Base-by-base conservation (phyloP, 177 flowering plant genomes). In the Vitis hybrid region DNA sequence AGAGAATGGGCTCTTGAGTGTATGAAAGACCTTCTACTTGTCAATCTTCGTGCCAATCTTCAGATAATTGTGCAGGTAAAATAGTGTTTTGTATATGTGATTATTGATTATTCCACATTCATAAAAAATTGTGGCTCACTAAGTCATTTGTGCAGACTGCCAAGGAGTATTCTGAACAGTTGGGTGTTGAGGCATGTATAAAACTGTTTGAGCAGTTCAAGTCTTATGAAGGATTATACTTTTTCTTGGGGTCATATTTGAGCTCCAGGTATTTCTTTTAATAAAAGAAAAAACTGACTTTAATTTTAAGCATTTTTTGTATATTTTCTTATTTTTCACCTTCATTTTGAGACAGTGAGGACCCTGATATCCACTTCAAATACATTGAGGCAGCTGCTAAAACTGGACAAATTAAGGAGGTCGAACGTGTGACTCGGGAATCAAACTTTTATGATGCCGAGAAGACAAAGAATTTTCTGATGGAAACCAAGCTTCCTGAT, bases 401-500 rank as follows among this genome's bases (percentile, higher is more conserved):
- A 85, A 96, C 99, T 51, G 99, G 99, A 17, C 99, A 96, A 78
- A 88, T 96, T 45, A 96, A 96, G 75, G 99, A 96, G 80, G 99
- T 96, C 19, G 99, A 96, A 70, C 95, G 98, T 54, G 99, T 94
- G 26, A 96, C 99, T 3, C 84, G 99, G 74, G 99, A 96, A 73
- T 96, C 99, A 54, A 91, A 94, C 75, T 96, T 96, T 78, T 96
- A 96, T 68, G 97, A 96, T 51, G 70, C 99, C 51, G 98, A 96
- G 77, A 96, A 96, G 83, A 96, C 99, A 0, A 96, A 96, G 81
- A 96, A 94, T 80, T 96, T 96, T 65, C 73, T 96, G 19, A 96
- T 96, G 99, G 99, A 96, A 70, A 94, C 98, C 63, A 94, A 96
- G 74, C 97, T 96, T 82, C 99, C 99, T 19, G 99, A 96, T 90